phyloP scores from a whole-genome alignment of 345 rosid species.

The Hirschfeldia incana region DNA sequence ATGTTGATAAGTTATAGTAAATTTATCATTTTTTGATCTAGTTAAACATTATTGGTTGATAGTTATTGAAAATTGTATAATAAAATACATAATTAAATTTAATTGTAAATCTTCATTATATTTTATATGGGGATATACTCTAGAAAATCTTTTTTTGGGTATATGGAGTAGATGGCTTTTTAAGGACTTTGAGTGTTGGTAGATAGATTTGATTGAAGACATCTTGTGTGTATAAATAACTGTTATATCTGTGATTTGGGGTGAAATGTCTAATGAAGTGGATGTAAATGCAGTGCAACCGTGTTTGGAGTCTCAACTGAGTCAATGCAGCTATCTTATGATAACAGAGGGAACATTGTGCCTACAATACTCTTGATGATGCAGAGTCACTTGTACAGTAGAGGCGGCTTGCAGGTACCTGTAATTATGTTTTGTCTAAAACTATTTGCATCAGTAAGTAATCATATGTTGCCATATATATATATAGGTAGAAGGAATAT shows the following conservation, averaged over 20 bases:
- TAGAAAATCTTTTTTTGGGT: too few relatives aligned
- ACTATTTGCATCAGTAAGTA: background rate
- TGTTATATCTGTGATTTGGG: background rate
- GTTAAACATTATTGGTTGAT: too few relatives aligned
- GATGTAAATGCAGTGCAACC: slow-evolving; percentile 57
- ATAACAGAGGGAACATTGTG: slow-evolving; percentile 84
- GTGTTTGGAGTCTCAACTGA: slow-evolving; percentile 98
- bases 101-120: too few relatives aligned
- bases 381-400: slow-evolving; percentile 88
- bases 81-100: too few relatives aligned
- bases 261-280: background rate
- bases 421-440: background rate
- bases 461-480: background rate
- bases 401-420: slow-evolving; percentile 76
- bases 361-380: slow-evolving; percentile 88
- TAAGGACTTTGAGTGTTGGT: background rate
- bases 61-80: background rate
- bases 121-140: too few relatives aligned
- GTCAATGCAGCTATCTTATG: slow-evolving; percentile 95
- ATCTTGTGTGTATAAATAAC: background rate
- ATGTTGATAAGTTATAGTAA: background rate
- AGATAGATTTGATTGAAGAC: background rate
- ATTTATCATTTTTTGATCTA: too few relatives aligned
- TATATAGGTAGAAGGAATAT: slow-evolving; percentile 93
- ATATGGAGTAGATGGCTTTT: too few relatives aligned